These are phyloP conservation scores for Kewa caespitosa DNA, from an alignment of 179 eudicot species.

Conservation along the genomic window DNA sequence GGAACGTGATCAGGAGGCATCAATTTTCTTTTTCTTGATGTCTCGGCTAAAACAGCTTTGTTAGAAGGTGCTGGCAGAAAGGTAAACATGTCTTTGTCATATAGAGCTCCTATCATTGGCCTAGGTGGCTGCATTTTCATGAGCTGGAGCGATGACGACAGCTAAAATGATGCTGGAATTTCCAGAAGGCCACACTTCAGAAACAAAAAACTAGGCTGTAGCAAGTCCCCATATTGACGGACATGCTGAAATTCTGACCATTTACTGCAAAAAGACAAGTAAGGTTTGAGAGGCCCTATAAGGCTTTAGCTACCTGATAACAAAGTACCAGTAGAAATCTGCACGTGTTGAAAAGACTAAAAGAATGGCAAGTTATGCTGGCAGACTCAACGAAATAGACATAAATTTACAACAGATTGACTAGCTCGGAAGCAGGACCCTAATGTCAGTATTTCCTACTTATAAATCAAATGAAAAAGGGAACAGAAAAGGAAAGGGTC, in stretches of 20 bases:
- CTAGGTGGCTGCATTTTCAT: slow-evolving; percentile 37
- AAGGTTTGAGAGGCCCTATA: slow-evolving; percentile 14
- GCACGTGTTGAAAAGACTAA: neutral
- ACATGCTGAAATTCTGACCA: slow-evolving; percentile 13
- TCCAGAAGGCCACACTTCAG: slow-evolving; percentile 3
- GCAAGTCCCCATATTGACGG: slow-evolving; percentile 8
- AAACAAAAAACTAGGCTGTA: slow-evolving; percentile 1
- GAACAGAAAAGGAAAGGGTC: neutral
- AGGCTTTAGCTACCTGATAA: neutral
- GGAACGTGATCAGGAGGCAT: slow-evolving; percentile 27
- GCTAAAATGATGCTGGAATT: slow-evolving; percentile 5
- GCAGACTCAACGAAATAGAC: neutral
- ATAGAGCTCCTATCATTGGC: slow-evolving; percentile 35
- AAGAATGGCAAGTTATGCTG: neutral
- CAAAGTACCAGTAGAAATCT: neutral
- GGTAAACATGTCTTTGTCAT: slow-evolving; percentile 38
- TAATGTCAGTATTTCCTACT: too few relatives aligned
- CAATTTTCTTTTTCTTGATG: slow-evolving; percentile 46
- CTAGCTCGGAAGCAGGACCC: neutral
- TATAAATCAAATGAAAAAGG: neutral
- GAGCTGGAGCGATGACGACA: slow-evolving; percentile 12
- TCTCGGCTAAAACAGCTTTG: slow-evolving; percentile 31
- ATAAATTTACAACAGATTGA: neutral
- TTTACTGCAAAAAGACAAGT: slow-evolving; percentile 21
- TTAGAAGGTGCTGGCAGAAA: slow-evolving; percentile 35